Percentiles rank a stretch among this genome's conserved stretches.
Evolutionary conservation across 805 yeast genomes (phyloP).

Genomic region (Saccharomycopsis malanga): DNA sequence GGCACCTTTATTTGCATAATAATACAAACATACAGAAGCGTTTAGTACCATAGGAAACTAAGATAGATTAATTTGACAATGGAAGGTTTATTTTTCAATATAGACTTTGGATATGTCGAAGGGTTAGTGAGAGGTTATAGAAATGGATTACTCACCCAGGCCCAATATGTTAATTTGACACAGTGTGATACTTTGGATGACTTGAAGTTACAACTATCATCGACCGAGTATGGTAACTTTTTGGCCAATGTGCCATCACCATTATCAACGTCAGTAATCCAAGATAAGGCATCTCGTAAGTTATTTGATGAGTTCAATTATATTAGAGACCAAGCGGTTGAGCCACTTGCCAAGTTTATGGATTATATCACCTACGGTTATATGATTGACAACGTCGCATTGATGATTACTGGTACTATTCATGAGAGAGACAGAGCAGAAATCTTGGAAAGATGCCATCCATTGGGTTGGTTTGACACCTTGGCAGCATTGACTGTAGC

Average conservation of each 20-base stretch:
- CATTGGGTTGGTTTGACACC: constrained; percentile 97
- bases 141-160: constrained; percentile 65
- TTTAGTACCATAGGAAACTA: too few species aligned
- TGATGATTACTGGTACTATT: constrained; percentile 94
- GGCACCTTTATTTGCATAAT: too few species aligned
- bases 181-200: constrained; percentile 96
- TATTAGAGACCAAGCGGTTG: constrained; percentile 75
- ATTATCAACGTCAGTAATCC: constrained; percentile 81
- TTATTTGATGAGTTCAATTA: constrained; percentile 80
- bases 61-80: too few species aligned
- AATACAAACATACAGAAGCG: too few species aligned
- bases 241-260: constrained; percentile 75
- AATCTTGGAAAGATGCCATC: constrained; percentile 86
- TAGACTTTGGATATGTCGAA: constrained; percentile 86
- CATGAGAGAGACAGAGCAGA: constrained; percentile 91
- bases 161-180: constrained; percentile 85
- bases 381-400: constrained; percentile 95
- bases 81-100: constrained; percentile 93
- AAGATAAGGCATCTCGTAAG: constrained; percentile 66
- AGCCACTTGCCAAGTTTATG: constrained; percentile 73
- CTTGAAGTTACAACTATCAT: constrained; percentile 84
- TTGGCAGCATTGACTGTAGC: constrained; percentile 93
- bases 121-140: constrained; percentile 93
- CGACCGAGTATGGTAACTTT: constrained; percentile 94
- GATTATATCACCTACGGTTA: constrained; percentile 93